Percentiles rank a stretch among this genome's conserved stretches.
These are phyloP conservation scores for Kewa caespitosa DNA, from an alignment of 179 eudicot genomes.

Conservation along the genomic window DNA sequence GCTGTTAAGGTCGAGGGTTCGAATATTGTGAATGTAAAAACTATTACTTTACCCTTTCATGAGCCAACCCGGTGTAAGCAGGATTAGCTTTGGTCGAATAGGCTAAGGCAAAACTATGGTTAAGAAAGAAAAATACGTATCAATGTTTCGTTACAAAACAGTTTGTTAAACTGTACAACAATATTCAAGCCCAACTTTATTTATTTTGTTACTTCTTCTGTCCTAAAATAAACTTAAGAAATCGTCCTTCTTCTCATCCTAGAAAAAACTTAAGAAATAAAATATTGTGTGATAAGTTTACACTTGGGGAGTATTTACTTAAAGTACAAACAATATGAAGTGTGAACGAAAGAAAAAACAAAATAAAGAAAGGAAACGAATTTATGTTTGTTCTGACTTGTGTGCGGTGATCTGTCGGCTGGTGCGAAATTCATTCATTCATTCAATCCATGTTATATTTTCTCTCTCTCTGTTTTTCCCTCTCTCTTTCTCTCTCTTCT, in stretches of 20 bases:
- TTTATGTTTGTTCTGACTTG: background rate
- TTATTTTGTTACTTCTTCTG: background rate
- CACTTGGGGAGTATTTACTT: background rate
- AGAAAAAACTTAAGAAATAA: no score
- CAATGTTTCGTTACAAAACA: no score
- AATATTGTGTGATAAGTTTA: background rate
- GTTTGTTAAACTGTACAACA: background rate
- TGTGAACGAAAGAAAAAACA: background rate
- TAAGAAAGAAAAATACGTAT: no score
- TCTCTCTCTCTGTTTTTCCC: background rate
- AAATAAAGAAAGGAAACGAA: background rate
- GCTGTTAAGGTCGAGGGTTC: no score
- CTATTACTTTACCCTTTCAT: no score
- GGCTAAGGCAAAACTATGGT: no score
- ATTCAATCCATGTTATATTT: no score
- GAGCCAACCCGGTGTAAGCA: no score
- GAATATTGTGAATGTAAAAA: no score
- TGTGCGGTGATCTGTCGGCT: slow-evolving; percentile 26
- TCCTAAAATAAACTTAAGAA: background rate
- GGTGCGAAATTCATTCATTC: slow-evolving; percentile 22
- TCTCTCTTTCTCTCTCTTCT: background rate
- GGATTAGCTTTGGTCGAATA: no score
- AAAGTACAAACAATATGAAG: background rate
- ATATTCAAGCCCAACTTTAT: background rate
- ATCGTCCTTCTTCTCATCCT: background rate